These are phyloP conservation scores for Candida silvatica DNA, from an alignment of 805 yeast genomes.

Conservation along the genomic window DNA sequence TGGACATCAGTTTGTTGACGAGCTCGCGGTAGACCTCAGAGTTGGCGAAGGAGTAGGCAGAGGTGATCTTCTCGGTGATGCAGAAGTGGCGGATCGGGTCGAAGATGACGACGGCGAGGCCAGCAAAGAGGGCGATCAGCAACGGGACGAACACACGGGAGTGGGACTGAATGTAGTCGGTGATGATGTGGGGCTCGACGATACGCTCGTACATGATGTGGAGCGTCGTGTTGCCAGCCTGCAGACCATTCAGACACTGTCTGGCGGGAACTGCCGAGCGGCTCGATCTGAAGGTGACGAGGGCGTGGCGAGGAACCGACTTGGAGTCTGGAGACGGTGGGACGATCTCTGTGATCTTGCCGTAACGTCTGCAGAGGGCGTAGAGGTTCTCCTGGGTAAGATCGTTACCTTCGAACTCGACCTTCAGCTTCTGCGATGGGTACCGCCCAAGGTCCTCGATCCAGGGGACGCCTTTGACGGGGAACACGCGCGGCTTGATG, in stretches of 20 bases:
- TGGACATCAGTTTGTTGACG: conserved; percentile 20
- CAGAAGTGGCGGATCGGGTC: conserved; percentile 88
- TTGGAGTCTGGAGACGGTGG: conserved; percentile 43
- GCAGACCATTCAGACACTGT: conserved; percentile 81
- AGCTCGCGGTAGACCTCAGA: conserved; percentile 27
- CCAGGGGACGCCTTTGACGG: conserved; percentile 93
- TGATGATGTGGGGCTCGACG: conserved; percentile 41
- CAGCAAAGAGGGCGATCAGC: conserved; percentile 69
- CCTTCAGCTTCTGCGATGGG: conserved; percentile 56
- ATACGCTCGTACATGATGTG: conserved; percentile 68
- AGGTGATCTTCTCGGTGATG: conserved; percentile 65
- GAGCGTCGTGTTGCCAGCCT: conserved; percentile 51
- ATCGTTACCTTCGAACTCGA: conserved; percentile 69
- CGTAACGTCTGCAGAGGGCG: conserved; percentile 78
- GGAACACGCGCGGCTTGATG: conserved; percentile 33
- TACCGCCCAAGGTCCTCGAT: conserved; percentile 82
- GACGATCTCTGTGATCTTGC: conserved; percentile 65
- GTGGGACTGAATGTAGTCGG: conserved; percentile 60
- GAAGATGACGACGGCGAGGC: conserved; percentile 75
- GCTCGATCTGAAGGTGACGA: conserved; percentile 44
- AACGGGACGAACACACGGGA: conserved; percentile 79
- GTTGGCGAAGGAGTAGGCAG: conserved; percentile 44
- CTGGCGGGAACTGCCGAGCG: conserved; percentile 79
- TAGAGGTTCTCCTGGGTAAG: conserved; percentile 74
- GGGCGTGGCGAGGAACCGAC: conserved; percentile 39